These are phyloP conservation scores for Leishmania guyanensis DNA, from an alignment of 208 protist genomes.

Conservation along the genomic window DNA sequence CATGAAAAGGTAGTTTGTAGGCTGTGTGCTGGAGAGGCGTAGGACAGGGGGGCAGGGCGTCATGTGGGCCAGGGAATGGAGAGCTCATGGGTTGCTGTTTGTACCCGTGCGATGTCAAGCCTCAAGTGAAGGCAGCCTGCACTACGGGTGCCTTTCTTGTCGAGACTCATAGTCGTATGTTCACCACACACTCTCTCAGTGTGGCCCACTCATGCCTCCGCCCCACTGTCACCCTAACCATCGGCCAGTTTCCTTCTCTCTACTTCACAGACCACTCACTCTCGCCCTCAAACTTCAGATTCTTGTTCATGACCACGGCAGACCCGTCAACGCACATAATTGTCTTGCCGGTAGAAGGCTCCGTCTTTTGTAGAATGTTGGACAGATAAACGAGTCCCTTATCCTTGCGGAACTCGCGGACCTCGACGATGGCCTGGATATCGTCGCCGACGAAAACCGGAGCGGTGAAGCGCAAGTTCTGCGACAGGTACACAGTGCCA, in stretches of 20 bases:
- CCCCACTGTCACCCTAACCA: neutral
- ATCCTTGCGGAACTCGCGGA: slow-evolving; percentile 69
- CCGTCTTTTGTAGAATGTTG: slow-evolving; percentile 61
- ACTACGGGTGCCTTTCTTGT: neutral
- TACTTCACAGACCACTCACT: slow-evolving; percentile 72
- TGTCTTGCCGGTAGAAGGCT: slow-evolving; percentile 44
- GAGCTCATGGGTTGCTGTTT: neutral
- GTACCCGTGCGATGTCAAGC: neutral
- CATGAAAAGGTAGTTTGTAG: neutral
- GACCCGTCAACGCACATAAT: slow-evolving; percentile 76
- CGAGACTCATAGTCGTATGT: neutral
- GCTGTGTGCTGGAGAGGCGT: neutral
- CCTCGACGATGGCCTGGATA: slow-evolving; percentile 60
- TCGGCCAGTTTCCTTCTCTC: neutral
- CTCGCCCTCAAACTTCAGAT: slow-evolving; percentile 74
- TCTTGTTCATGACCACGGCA: slow-evolving; percentile 86
- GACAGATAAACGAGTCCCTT: slow-evolving; percentile 67
- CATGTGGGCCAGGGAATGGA: neutral
- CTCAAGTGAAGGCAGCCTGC: neutral
- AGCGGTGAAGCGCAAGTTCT: slow-evolving; percentile 77
- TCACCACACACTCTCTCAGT: neutral
- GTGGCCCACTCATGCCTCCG: neutral
- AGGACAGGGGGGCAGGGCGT: neutral
- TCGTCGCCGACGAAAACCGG: slow-evolving; percentile 82
- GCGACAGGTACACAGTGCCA: slow-evolving; percentile 83